Evolutionary conservation across 495 filamentous ascomycete species (phyloP).

Genomic region (Pyronema omphalodes): DNA sequence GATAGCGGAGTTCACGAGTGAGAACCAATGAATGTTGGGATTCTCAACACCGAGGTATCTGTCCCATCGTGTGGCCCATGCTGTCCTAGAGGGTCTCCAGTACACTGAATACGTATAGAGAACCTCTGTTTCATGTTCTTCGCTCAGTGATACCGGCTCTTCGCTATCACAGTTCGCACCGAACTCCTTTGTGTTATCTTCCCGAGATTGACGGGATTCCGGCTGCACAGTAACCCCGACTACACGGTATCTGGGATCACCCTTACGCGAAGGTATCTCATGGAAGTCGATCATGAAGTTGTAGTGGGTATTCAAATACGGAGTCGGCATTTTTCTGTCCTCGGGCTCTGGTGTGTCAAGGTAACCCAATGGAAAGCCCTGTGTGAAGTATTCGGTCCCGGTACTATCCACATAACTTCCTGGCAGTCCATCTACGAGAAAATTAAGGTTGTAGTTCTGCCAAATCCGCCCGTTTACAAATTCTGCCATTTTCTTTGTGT

Average conservation of each 20-base stretch:
- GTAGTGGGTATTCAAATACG: conserved; percentile 73
- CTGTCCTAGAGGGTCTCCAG: conserved; percentile 60
- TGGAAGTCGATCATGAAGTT: conserved; percentile 91
- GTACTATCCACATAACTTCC: conserved; percentile 58
- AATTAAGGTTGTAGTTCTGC: conserved; percentile 78
- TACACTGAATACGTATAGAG: conserved; percentile 80
- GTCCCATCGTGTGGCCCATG: conserved; percentile 95
- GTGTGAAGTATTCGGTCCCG: conserved; percentile 57
- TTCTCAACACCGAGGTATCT: conserved; percentile 92
- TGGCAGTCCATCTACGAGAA: conserved; percentile 84
- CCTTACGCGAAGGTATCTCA: conserved; percentile 38
- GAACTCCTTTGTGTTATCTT: conserved; percentile 39
- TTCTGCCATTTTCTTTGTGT: conserved; percentile 45
- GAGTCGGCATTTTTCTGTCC: conserved; percentile 4
- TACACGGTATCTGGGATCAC: conserved; percentile 49
- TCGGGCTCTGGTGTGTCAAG: conserved; percentile 23
- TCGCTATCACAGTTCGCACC: conserved; percentile 23
- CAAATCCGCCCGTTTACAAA: conserved; percentile 70
- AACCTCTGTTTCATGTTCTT: conserved; percentile 49
- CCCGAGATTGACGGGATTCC: conserved; percentile 44
- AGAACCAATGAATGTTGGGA: conserved; percentile 97
- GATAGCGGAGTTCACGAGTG: conserved; percentile 79
- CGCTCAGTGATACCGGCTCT: conserved; percentile 39
- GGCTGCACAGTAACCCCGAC: conserved; percentile 83
- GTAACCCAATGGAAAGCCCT: conserved; percentile 70